Percentiles rank a stretch among this genome's conserved stretches.
phyloP scores from a whole-genome alignment of 108 stramenopile species.

The Schizochytrium sp. region DNA sequence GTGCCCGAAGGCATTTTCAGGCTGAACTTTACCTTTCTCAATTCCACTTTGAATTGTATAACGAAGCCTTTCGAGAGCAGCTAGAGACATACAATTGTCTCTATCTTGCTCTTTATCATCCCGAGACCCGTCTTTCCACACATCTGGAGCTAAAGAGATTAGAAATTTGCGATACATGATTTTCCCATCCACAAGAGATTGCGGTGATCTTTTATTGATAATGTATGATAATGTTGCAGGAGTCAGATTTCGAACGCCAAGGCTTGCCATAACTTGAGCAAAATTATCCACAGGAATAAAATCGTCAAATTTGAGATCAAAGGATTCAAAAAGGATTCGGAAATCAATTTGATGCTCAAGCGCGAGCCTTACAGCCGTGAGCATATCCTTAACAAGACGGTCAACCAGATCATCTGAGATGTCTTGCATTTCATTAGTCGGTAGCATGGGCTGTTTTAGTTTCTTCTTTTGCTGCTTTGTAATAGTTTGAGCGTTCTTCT shows the following conservation, averaged over 20 bases:
- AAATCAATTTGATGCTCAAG: neutral
- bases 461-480: neutral
- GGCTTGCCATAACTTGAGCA: neutral
- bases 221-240: neutral
- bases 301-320: neutral
- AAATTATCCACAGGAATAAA: neutral
- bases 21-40: neutral
- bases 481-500: neutral
- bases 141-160: neutral
- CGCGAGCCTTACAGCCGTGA: neutral
- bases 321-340: neutral
- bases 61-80: constrained; percentile 30
- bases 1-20: neutral
- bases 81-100: neutral
- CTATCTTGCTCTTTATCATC: neutral
- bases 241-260: constrained; percentile 1
- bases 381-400: neutral
- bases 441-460: neutral
- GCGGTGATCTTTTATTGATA: neutral
- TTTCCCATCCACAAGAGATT: no score
- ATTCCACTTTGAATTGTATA: neutral
- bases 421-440: neutral
- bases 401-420: neutral
- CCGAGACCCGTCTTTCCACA: neutral
- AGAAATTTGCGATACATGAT: constrained; percentile 42